Evolutionary conservation across 805 yeast genomes (phyloP).

Genomic region (Wickerhamomyces ciferrii): DNA sequence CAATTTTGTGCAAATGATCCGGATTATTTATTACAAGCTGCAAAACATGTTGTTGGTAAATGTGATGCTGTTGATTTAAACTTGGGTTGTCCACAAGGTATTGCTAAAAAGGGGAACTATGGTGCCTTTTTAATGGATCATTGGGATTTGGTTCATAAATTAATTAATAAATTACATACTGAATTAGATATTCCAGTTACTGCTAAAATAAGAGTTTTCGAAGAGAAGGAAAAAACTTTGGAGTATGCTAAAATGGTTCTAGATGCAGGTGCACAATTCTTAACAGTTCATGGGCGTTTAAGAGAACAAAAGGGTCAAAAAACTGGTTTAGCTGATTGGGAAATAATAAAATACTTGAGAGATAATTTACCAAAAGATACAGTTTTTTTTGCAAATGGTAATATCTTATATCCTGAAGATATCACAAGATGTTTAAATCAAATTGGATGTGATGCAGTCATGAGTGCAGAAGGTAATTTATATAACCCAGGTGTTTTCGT

Average conservation of each 20-base stretch:
- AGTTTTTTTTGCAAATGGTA: slow-evolving; percentile 93
- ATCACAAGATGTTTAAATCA: slow-evolving; percentile 59
- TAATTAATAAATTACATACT: slow-evolving; percentile 70
- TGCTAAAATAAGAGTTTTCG: slow-evolving; percentile 89
- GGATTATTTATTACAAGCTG: slow-evolving; percentile 75
- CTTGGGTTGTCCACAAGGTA: slow-evolving; percentile 97
- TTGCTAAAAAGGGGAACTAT: slow-evolving; percentile 90
- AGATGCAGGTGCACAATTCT: slow-evolving; percentile 90
- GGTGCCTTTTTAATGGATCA: slow-evolving; percentile 97
- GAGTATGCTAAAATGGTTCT: slow-evolving; percentile 86
- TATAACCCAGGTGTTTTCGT: slow-evolving; percentile 88
- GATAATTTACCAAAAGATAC: slow-evolving; percentile 76
- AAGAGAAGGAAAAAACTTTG: slow-evolving; percentile 76
- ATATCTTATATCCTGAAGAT: slow-evolving; percentile 86
- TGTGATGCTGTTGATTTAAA: slow-evolving; percentile 97
- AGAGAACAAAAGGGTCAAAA: slow-evolving; percentile 97
- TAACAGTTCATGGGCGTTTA: slow-evolving; percentile 93
- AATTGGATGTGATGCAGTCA: slow-evolving; percentile 81
- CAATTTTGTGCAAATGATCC: slow-evolving; percentile 98
- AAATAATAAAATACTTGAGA: slow-evolving; percentile 62
- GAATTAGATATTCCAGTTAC: slow-evolving; percentile 85
- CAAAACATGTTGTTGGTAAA: slow-evolving; percentile 67
- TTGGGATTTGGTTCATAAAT: slow-evolving; percentile 74
- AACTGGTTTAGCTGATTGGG: slow-evolving; percentile 96
- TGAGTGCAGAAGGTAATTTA: slow-evolving; percentile 96